Evolutionary conservation across 2,329 filamentous ascomycete species (phyloP).

Genomic region (Aciculosporium take): DNA sequence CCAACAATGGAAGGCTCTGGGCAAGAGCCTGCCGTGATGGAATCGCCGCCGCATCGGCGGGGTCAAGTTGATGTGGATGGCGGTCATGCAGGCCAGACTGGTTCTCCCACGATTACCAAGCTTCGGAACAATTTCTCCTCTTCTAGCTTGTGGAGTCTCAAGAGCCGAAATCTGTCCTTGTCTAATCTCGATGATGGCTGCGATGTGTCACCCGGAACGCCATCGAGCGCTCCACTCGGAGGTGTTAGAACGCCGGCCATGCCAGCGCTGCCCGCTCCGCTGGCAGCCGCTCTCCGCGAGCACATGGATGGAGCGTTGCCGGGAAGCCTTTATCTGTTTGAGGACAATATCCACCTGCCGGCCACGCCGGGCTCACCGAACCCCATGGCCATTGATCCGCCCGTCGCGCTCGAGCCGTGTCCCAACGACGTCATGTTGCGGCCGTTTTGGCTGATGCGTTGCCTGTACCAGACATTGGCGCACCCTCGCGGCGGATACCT

Average conservation of each 20-base stretch:
- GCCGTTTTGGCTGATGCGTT: constrained; percentile 96
- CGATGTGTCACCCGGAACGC: constrained; percentile 60
- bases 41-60: constrained; percentile 20
- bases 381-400: constrained; percentile 46
- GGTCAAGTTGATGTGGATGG: constrained; percentile 22
- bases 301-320: constrained; percentile 41
- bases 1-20: constrained; percentile 4
- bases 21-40: constrained; percentile 9
- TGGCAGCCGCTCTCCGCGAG: constrained; percentile 46
- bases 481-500: constrained; percentile 87
- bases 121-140: constrained; percentile 56
- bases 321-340: constrained; percentile 68
- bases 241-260: constrained; percentile 34
- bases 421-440: constrained; percentile 79
- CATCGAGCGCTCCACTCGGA: constrained; percentile 53
- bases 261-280: constrained; percentile 54
- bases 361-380: constrained; percentile 51
- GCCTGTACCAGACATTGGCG: constrained; percentile 78
- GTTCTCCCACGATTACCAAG: constrained; percentile 37
- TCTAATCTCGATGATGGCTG: constrained; percentile 46
- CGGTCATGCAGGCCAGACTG: constrained; percentile 27
- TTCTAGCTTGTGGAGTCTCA: constrained; percentile 56
- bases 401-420: constrained; percentile 76
- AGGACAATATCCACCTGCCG: constrained; percentile 63
- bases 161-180: constrained; percentile 58